Evolutionary conservation across 352 stramenopile species (phyloP).

Genomic region (Globisporangium nagaii): DNA sequence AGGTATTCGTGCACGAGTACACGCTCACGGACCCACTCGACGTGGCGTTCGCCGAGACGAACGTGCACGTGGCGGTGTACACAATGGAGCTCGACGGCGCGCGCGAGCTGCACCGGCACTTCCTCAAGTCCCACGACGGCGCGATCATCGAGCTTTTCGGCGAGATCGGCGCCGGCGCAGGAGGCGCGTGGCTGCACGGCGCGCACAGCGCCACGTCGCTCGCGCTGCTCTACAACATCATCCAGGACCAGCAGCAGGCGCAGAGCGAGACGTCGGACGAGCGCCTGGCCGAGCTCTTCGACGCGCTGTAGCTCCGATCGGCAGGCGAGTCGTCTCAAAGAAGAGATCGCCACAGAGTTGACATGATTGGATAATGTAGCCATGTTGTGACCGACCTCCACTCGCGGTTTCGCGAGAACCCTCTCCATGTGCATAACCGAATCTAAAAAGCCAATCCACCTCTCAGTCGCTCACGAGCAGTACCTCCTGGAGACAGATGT

Average conservation of each 20-base stretch:
- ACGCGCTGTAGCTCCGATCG: conserved; percentile 6
- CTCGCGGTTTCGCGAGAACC: too few relatives aligned
- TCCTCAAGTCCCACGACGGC: conserved; percentile 79
- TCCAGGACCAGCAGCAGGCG: conserved; percentile 31
- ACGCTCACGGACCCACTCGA: conserved; percentile 68
- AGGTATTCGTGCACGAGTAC: conserved; percentile 83
- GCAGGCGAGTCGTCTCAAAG: too few relatives aligned
- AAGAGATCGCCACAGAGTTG: too few relatives aligned
- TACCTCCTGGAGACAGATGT: conserved; percentile 81
- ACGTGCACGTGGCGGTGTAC: conserved; percentile 79
- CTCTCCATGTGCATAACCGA: too few relatives aligned
- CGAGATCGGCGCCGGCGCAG: conserved; percentile 28
- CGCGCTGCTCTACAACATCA: conserved; percentile 45
- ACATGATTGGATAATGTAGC: not conserved
- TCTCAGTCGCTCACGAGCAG: conserved; percentile 28
- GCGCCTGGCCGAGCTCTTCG: conserved; percentile 5
- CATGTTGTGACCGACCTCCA: not conserved
- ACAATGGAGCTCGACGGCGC: conserved; percentile 51
- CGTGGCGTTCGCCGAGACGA: conserved; percentile 53
- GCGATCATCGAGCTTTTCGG: conserved; percentile 86
- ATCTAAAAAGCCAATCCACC: not conserved
- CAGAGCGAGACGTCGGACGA: not conserved
- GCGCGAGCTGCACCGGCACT: conserved; percentile 78
- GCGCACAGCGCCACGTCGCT: conserved; percentile 25
- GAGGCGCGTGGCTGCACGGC: conserved; percentile 34